These are phyloP conservation scores for Colletotrichum eremochloae DNA, from an alignment of 2,329 filamentous ascomycete species.

Conservation along the genomic window DNA sequence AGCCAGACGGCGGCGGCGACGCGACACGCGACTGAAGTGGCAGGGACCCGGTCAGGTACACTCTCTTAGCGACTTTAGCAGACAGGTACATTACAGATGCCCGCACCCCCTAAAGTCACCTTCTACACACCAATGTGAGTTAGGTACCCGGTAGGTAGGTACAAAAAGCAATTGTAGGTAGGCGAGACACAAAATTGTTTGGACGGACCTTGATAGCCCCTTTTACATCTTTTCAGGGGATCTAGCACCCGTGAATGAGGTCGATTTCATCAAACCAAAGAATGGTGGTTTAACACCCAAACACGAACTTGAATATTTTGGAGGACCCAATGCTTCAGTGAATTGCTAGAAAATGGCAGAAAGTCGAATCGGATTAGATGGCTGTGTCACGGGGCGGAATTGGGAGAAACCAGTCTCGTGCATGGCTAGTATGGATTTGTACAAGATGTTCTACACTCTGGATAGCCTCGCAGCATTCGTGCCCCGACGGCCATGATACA, in stretches of 20 bases:
- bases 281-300: background rate
- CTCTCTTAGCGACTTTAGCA: background rate
- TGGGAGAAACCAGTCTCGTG: background rate
- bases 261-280: background rate
- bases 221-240: background rate
- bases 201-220: background rate
- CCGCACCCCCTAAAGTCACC: background rate
- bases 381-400: too few species aligned
- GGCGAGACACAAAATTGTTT: background rate
- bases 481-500: constrained; percentile 10
- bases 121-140: constrained; percentile 4
- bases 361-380: background rate
- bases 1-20: background rate
- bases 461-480: constrained; percentile 7
- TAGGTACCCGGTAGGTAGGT: background rate
- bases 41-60: constrained; percentile 10
- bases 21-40: constrained; percentile 31
- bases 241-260: too few species aligned
- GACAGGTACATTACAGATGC: constrained; percentile 6
- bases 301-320: background rate
- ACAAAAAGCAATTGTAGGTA: too few species aligned
- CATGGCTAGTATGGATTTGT: constrained; percentile 36
- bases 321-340: background rate
- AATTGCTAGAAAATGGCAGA: background rate
- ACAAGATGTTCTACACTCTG: constrained; percentile 42